phyloP scores from a whole-genome alignment of 768 basidiomycete species.

The Serpula lacrymans region DNA sequence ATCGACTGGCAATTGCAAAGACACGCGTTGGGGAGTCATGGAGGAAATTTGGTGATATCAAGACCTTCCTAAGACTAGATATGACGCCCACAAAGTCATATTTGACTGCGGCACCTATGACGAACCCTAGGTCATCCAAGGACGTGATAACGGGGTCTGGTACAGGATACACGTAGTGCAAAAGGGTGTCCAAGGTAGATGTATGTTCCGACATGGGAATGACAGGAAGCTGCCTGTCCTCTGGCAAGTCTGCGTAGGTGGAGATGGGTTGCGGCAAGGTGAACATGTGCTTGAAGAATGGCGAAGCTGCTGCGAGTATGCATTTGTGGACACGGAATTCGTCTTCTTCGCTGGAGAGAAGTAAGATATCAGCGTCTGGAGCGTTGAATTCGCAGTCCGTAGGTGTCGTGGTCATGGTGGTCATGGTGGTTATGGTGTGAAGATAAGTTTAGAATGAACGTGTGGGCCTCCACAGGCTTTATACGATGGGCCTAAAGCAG shows the following conservation, averaged over 20 bases:
- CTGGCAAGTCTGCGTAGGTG: slow-evolving; percentile 1
- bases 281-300: slow-evolving; percentile 71
- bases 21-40: slow-evolving; percentile 52
- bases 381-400: slow-evolving; percentile 36
- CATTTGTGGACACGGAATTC: slow-evolving; percentile 61
- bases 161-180: slow-evolving; percentile 62
- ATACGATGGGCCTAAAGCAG: too few species aligned
- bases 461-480: slow-evolving; percentile 12
- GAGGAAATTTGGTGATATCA: slow-evolving; percentile 50
- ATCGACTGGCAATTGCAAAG: slow-evolving; percentile 68
- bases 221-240: slow-evolving; percentile 32
- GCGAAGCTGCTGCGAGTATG: slow-evolving; percentile 60
- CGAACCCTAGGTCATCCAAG: slow-evolving; percentile 49
- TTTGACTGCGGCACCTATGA: slow-evolving; percentile 56
- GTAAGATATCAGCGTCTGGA: slow-evolving; percentile 50
- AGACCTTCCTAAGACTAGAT: slow-evolving; percentile 44
- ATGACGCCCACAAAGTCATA: slow-evolving; percentile 56
- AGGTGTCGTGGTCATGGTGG: slow-evolving; percentile 23
- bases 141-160: slow-evolving; percentile 48
- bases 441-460: too few species aligned
- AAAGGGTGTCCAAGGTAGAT: slow-evolving; percentile 42
- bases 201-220: slow-evolving; percentile 56
- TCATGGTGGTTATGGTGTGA: slow-evolving; percentile 9
- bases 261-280: slow-evolving; percentile 51
- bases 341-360: slow-evolving; percentile 41